phyloP scores from a whole-genome alignment of 2,329 filamentous ascomycete species.

The Podosphaera aphanis region DNA sequence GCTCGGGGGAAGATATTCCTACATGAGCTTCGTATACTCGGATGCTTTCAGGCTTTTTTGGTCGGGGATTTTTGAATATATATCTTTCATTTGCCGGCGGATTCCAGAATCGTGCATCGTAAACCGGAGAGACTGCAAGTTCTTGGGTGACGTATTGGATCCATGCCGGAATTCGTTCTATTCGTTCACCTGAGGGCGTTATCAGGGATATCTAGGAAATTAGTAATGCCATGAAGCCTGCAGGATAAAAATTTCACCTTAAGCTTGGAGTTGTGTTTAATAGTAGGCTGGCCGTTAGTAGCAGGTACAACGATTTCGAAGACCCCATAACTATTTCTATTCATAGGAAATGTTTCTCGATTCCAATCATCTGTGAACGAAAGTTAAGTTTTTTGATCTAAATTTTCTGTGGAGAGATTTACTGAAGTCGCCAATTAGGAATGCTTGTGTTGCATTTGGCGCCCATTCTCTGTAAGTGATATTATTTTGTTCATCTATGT shows the following conservation, averaged over 20 bases:
- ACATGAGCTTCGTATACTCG: slow-evolving; percentile 98
- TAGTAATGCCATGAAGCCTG: slow-evolving; percentile 1
- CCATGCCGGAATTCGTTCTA: slow-evolving; percentile 84
- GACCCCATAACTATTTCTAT: slow-evolving; percentile 60
- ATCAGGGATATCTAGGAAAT: slow-evolving; percentile 52
- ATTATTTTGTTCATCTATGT: slow-evolving; percentile 47
- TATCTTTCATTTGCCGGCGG: slow-evolving; percentile 57
- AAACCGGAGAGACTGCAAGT: slow-evolving; percentile 65
- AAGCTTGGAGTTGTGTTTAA: slow-evolving; percentile 83
- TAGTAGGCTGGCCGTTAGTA: slow-evolving; percentile 49
- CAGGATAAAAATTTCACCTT: slow-evolving; percentile 35
- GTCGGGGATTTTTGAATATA: slow-evolving; percentile 59
- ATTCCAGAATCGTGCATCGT: slow-evolving; percentile 95
- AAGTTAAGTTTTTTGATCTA: slow-evolving; percentile 5
- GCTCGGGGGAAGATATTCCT: slow-evolving; percentile 81
- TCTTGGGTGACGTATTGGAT: slow-evolving; percentile 96
- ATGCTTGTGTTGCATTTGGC: slow-evolving; percentile 64
- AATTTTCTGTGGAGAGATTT: slow-evolving; percentile 10
- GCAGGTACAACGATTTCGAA: slow-evolving; percentile 65
- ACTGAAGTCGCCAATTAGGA: slow-evolving; percentile 89
- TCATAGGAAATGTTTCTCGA: slow-evolving; percentile 63
- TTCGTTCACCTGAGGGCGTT: slow-evolving; percentile 51
- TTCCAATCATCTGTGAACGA: slow-evolving; percentile 54
- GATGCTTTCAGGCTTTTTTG: slow-evolving; percentile 63
- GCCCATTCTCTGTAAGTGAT: slow-evolving; percentile 93